Conservation (phyloP, 805 yeast genomes). For the Myxozyma sirexii region DNA sequence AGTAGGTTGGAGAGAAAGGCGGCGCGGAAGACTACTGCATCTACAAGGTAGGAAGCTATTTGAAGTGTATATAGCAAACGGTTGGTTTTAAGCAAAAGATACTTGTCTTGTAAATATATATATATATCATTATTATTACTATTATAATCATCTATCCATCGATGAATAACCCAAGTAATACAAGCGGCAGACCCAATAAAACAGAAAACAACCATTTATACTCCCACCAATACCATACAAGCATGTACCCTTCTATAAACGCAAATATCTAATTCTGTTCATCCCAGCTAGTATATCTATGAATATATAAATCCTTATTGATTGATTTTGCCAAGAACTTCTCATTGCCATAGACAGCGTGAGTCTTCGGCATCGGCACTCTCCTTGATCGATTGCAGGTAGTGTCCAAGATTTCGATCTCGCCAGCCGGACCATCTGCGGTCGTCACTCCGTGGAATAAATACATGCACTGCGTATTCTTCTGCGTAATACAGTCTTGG, state of each 20-base stretch:
- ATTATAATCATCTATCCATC: neutral
- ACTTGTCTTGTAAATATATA: neutral
- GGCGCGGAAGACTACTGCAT: neutral
- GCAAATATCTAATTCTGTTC: constrained; percentile 15
- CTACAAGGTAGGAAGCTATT: neutral
- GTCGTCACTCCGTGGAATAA: constrained; percentile 26
- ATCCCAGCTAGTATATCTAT: constrained; percentile 22
- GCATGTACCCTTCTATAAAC: too few relatives aligned
- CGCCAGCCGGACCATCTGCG: constrained; percentile 27
- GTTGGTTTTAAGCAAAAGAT: neutral
- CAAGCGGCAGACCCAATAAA: too few relatives aligned
- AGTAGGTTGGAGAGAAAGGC: neutral
- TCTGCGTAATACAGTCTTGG: constrained; percentile 25
- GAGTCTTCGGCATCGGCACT: constrained; percentile 18
- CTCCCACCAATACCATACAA: too few relatives aligned
- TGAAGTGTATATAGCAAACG: neutral
- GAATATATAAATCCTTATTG: constrained; percentile 22
- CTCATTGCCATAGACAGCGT: constrained; percentile 31
- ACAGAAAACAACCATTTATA: too few relatives aligned
- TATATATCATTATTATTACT: neutral
- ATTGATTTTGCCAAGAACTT: constrained; percentile 27
- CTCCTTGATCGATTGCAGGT: constrained; percentile 12
- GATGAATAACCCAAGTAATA: neutral
- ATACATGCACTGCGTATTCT: constrained; percentile 20
- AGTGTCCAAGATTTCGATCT: constrained; percentile 31